Evolutionary conservation across 768 basidiomycete species (phyloP), one percentile per base, ranked within the genome.

Genomic region (Boletus barrowsii): DNA sequence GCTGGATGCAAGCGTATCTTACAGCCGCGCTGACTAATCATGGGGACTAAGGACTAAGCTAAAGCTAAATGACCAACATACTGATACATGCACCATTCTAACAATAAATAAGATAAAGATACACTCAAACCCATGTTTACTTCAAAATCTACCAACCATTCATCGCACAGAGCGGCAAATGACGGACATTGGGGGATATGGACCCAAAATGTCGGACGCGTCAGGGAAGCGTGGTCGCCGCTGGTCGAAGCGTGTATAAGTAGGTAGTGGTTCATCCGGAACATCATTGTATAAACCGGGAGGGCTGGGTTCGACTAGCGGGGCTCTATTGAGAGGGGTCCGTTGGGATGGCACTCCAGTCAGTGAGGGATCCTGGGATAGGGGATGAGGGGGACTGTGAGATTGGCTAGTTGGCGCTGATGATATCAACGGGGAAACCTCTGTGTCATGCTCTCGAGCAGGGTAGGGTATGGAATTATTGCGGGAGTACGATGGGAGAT

Each of bases 191-290:
- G 62, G 56, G 1, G 70, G 68, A 33, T 70, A 71, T 47, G 70
- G 68, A 5, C 70, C 70, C 49, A 70, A 32, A 0, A 48, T 44
- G 42, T 58, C 58, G 13, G 60, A 49, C 26, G 61, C 67, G 10
- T 18, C 7, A n/a, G 61, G 61, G 35, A 62, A 60, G 24, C 50
- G 56, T 8, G 58, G 56, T 10, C 51, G 62, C 26, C 52, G 56
- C 8, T 61, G 49, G 39, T 71, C 71, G 24, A 68, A 64, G 32
- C 59, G 68, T 0, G 67, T 64, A 54, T 73, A 72, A 24, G 55
- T 36, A 36, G 71, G 71, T 4, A 53, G 56, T 10, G 49, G 39
- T 29, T 56, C 60, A 42, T 60, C 58, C 30, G 13, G 42, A 7
- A 37, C 18, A 22, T 47, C 48, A 22, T 14, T 22, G 14, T 40